Evolutionary conservation across 352 stramenopile species (phyloP).

Genomic region (Saprolegnia diclina): DNA sequence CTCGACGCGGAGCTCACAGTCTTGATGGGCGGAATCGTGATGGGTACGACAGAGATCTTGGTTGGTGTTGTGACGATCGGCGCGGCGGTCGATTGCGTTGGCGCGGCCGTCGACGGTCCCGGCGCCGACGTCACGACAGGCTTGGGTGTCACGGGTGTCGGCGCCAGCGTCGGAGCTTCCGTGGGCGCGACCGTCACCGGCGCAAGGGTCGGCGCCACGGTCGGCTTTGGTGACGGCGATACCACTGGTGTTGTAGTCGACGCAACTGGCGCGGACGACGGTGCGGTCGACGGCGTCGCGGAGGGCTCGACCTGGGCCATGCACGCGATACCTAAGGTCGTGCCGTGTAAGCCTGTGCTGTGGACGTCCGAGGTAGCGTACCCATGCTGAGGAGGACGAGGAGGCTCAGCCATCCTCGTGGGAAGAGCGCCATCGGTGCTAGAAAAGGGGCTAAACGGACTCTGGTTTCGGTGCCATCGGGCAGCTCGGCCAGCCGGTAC

Average conservation of each 20-base stretch:
- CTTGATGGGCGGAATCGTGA: neutral
- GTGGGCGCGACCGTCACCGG: neutral
- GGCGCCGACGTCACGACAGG: neutral
- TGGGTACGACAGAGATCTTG: neutral
- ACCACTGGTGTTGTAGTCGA: neutral
- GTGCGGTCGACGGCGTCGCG: neutral
- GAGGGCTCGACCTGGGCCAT: neutral
- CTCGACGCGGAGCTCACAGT: slow-evolving; percentile 1
- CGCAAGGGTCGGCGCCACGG: neutral
- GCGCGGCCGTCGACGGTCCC: neutral
- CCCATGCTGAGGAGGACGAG: neutral
- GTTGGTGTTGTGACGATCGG: neutral
- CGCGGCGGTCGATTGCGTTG: neutral
- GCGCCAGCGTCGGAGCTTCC: neutral
- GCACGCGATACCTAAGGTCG: too few species aligned
- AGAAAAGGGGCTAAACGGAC: neutral
- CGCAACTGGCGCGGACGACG: neutral
- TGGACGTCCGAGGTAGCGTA: neutral
- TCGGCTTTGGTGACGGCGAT: neutral
- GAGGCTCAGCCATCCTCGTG: neutral
- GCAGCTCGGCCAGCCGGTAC: neutral
- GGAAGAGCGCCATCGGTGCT: neutral
- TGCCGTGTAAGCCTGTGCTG: neutral
- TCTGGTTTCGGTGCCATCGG: neutral
- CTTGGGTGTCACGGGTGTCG: neutral